A percentile compares a stretch with the other conserved stretches of the same genome.
These are phyloP conservation scores for Brassica nigra DNA, from an alignment of 345 rosid genomes.

Conservation along the genomic window DNA sequence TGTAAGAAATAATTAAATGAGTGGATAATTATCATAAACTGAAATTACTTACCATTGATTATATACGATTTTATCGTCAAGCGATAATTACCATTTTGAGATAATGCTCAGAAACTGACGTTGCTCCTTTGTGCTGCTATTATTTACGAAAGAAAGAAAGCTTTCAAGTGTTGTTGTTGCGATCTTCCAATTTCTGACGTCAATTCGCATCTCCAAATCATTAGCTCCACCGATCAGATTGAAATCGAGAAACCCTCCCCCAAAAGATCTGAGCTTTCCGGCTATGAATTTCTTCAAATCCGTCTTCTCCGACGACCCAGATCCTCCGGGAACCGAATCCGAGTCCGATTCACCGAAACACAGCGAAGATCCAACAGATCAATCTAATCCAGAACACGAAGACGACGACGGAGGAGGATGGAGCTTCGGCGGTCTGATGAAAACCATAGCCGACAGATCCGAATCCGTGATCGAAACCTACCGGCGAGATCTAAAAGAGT, in stretches of 20 bases:
- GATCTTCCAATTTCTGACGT: neutral
- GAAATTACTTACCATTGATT: too few species aligned
- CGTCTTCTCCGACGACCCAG: slow-evolving; percentile 70
- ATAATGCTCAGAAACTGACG: neutral
- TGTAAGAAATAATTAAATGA: too few species aligned
- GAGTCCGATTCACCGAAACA: slow-evolving; percentile 38
- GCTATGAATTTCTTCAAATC: slow-evolving; percentile 86
- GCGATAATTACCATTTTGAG: neutral
- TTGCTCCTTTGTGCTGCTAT: neutral
- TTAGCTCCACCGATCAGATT: neutral
- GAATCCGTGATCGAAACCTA: slow-evolving; percentile 84
- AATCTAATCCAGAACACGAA: neutral
- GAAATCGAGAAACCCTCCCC: neutral
- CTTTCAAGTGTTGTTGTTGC: neutral
- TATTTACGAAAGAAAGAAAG: neutral
- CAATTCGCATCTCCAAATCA: neutral
- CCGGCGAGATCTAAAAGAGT: slow-evolving; percentile 86
- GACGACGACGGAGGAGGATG: slow-evolving; percentile 38
- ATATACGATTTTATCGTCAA: too few species aligned
- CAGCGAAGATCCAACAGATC: slow-evolving; percentile 21
- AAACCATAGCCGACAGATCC: slow-evolving; percentile 63
- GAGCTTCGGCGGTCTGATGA: slow-evolving; percentile 68
- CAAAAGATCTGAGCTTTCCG: slow-evolving; percentile 22
- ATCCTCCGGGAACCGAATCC: slow-evolving; percentile 45
- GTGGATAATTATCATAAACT: neutral